Base-by-base conservation (phyloP, 2,329 filamentous ascomycete genomes). In the Taxawa tesnikishii region DNA sequence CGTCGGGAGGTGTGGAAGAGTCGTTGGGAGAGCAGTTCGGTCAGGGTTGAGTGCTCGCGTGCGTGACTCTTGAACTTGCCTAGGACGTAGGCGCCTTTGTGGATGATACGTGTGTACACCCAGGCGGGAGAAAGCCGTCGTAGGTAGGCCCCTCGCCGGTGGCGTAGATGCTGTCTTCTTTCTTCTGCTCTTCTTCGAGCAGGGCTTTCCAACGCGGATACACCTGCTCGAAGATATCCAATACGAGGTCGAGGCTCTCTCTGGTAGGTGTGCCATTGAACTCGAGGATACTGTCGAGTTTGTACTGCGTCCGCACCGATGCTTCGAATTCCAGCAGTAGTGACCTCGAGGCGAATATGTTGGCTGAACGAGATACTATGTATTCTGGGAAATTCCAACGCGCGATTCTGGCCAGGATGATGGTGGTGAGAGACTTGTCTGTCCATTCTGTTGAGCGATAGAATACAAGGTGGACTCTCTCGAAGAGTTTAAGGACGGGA, bases 381-480 rank as follows among this genome's bases (percentile, higher is more conserved):
- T 94, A 98, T 3, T 79, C 66, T 0, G 88, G 87, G 42, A 94
- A 98, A 50, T 87, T 90, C 21, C 83, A 71, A 26, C 76, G 72
- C 2, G 87, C 83, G 36, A 93, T 93, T 41, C 88, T 87, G 6
- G 90, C 83, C 4, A 98, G 68, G 27, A 98, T 94, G 33, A 96
- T 88, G 0, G 87, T 88, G 2, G 84, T 96, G 10, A 98, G 63
- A 1, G 88, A 94, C 54, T 94, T 96, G 47, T 96, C 88, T 0
- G 87, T 93, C 90, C 90, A 98, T 52, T 94, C 83, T 0, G 84
- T 92, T 7, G 87, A 94, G 37, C 88, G 72, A 54, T 96, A 96
- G 54, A 94, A 98, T 16, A 98, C 85, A 3, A 98, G 62, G 58
- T 96, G 90, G 1, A 96, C 85, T 15, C 90, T 74, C 54, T 94